Base-by-base conservation (phyloP, 495 filamentous ascomycete species). In the Penicillium steckii region DNA sequence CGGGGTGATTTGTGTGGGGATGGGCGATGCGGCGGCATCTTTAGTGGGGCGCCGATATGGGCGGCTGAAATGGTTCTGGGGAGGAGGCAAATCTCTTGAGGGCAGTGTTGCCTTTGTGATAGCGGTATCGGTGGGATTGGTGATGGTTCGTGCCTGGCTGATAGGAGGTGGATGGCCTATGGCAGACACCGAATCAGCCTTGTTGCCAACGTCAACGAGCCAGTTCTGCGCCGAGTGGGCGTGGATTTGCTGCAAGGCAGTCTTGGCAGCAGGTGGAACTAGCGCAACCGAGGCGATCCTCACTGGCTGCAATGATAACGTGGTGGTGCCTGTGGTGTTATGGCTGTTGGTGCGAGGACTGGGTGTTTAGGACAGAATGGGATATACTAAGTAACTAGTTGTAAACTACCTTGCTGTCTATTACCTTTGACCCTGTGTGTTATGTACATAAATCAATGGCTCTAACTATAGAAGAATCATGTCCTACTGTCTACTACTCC, bases 271-370 rank as follows among this genome's bases (percentile, higher is more conserved):
- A 6, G 78, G 77, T 32, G 84, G 91, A 48, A 90, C 93, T 25
- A 96, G 91, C 68, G 79, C 96, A 50, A 94, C 91, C 50, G 94
- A 97, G 74, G 92, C 94, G 17, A 91, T 97, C 50, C 73, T 97
- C 48, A 97, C 95, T 40, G 95, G 94, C 9, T 94, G 91, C 44
- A 99, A 99, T 77, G 94, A 99, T 74, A 99, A 99, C 76, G 93
- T 99, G 22, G 82, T 97, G 48, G 94, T 97, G 55, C 95, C 95
- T n/a, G 82, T 97, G 33, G 86, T 95, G 48, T 70, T 97, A 44
- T 99, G 94, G 94, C 76, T 89, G 60, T 79, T 94, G 56, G 91
- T 96, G 52, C 85, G 90, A 60, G 86, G 86, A 4, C 69, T 95
- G 59, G 80, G 81, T 30, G 68, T 95, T 49, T 94, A 77, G 72